Conservation (phyloP, 345 rosid genomes). For the Lepidium aucheri region DNA sequence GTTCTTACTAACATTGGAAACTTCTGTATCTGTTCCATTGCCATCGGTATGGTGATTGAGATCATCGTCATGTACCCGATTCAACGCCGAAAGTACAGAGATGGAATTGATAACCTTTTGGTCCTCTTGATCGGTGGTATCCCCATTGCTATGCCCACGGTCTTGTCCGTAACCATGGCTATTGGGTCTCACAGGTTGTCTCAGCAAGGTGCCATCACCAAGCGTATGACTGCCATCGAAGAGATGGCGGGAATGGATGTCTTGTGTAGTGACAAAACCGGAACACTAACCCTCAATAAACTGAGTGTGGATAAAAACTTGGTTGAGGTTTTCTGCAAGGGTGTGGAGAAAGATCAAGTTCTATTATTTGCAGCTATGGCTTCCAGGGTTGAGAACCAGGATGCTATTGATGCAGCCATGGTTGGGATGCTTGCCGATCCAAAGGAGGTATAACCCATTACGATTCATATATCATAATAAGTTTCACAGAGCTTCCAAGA, state of each 20-base stretch:
- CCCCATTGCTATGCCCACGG: slow-evolving; percentile 97
- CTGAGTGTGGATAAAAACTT: slow-evolving; percentile 65
- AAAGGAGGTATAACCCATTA: slow-evolving; percentile 45
- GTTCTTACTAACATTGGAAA: slow-evolving; percentile 87
- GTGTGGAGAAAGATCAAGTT: slow-evolving; percentile 59
- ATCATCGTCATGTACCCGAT: slow-evolving; percentile 85
- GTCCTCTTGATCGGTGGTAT: slow-evolving; percentile 90
- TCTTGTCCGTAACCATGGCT: slow-evolving; percentile 87
- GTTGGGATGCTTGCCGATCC: slow-evolving; percentile 88
- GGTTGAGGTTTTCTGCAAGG: slow-evolving; percentile 72
- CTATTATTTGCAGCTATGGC: slow-evolving; percentile 76
- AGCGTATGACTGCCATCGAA: slow-evolving; percentile 93
- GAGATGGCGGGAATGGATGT: slow-evolving; percentile 96
- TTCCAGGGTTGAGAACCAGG: slow-evolving; percentile 81
- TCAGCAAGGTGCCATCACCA: slow-evolving; percentile 88
- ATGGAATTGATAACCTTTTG: slow-evolving; percentile 75
- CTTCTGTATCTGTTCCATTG: slow-evolving; percentile 86
- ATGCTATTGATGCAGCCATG: slow-evolving; percentile 87
- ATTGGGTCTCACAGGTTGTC: slow-evolving; percentile 79
- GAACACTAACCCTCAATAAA: slow-evolving; percentile 78
- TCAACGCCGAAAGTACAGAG: slow-evolving; percentile 67
- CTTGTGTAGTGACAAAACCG: slow-evolving; percentile 85
- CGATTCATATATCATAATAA: background rate
- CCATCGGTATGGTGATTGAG: slow-evolving; percentile 70
- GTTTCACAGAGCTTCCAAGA: background rate